phyloP scores from a whole-genome alignment of 1,139 yeast species.

The Meyerozyma guilliermondii region DNA sequence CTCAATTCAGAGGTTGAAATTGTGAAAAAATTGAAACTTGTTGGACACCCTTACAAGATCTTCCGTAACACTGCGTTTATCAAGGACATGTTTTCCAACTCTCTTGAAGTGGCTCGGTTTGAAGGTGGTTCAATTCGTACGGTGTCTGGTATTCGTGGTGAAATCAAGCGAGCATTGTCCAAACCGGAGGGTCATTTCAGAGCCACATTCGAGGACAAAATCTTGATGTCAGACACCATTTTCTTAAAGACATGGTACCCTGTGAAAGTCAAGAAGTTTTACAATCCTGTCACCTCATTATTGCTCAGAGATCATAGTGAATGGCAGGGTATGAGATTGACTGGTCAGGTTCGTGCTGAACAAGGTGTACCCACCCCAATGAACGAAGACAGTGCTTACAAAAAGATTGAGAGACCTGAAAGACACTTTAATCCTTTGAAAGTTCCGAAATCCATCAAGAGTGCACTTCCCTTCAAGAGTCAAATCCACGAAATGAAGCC shows the following conservation, averaged over 20 bases:
- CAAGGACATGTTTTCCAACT: conserved; percentile 90
- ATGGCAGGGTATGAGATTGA: conserved; percentile 96
- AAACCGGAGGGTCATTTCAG: conserved; percentile 96
- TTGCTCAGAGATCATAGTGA: conserved; percentile 68
- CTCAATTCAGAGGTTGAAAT: conserved; percentile 86
- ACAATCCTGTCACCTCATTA: conserved; percentile 93
- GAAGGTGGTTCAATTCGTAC: conserved; percentile 97
- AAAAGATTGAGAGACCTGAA: conserved; percentile 80
- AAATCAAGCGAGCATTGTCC: conserved; percentile 88
- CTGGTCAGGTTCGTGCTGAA: conserved; percentile 89
- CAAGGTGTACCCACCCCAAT: conserved; percentile 62
- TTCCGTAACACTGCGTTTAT: conserved; percentile 95
- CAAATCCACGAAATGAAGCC: conserved; percentile 88
- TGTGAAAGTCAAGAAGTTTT: conserved; percentile 80
- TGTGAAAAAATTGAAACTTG: conserved; percentile 91
- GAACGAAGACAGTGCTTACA: conserved; percentile 63
- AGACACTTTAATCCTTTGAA: conserved; percentile 82
- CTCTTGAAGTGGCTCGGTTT: conserved; percentile 93
- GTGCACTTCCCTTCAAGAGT: conserved; percentile 83
- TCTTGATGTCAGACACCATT: conserved; percentile 82
- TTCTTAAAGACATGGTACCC: conserved; percentile 97
- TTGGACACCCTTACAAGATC: conserved; percentile 90
- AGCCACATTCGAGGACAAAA: conserved; percentile 97
- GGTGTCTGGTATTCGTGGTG: conserved; percentile 96
- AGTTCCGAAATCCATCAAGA: conserved; percentile 76